These are phyloP conservation scores for Staphylotrichum tortipilum DNA, from an alignment of 495 filamentous ascomycete species.

Conservation along the genomic window DNA sequence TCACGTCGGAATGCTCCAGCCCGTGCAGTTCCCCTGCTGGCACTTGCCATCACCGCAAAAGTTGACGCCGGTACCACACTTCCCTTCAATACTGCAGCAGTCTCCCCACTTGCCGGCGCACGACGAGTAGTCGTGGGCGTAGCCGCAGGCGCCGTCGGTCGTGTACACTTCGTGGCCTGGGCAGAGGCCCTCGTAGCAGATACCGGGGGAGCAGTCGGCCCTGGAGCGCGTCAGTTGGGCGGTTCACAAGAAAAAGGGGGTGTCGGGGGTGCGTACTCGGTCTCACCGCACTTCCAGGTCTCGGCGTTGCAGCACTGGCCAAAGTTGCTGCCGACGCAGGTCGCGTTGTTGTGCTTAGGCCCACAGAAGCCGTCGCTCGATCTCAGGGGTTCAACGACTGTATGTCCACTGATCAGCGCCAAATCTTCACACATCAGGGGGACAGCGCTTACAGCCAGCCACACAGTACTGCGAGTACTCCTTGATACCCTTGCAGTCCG, in stretches of 20 bases:
- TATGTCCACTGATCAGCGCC: neutral
- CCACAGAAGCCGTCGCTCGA: slow-evolving; percentile 21
- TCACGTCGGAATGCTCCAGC: too few species aligned
- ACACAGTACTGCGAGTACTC: slow-evolving; percentile 22
- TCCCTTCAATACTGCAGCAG: slow-evolving; percentile 22
- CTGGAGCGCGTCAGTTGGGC: too few species aligned
- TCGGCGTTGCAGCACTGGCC: slow-evolving; percentile 21
- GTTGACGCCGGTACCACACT: neutral
- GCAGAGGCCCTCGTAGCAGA: slow-evolving; percentile 25
- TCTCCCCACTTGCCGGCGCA: slow-evolving; percentile 24
- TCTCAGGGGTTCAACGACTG: slow-evolving; percentile 20
- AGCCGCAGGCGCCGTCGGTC: slow-evolving; percentile 24
- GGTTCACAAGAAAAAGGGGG: too few species aligned
- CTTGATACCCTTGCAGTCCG: slow-evolving; percentile 19
- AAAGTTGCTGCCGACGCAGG: slow-evolving; percentile 18
- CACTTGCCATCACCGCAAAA: neutral
- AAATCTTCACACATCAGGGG: neutral
- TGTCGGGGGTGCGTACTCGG: neutral
- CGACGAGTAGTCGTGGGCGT: slow-evolving; percentile 5
- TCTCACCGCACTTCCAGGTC: slow-evolving; percentile 23
- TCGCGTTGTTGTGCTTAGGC: slow-evolving; percentile 24
- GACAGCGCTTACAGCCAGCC: slow-evolving; percentile 17
- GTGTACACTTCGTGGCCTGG: slow-evolving; percentile 12
- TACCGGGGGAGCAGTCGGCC: slow-evolving; percentile 24
- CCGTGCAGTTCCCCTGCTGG: neutral